Base-by-base conservation (phyloP, 768 basidiomycete genomes). In the Leccinum truebloodii region DNA sequence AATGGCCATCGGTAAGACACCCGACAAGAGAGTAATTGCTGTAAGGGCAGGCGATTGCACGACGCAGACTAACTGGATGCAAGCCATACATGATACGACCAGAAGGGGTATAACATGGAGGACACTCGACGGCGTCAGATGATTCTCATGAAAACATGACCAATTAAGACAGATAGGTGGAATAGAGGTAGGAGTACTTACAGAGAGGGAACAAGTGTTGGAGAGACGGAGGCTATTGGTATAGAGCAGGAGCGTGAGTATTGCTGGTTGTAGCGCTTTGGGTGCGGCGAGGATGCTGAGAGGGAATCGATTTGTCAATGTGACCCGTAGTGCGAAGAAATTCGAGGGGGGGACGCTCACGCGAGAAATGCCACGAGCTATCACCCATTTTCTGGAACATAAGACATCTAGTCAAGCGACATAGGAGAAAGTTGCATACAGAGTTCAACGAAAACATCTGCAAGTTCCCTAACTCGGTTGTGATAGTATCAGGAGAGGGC, bases 221-320 rank as follows among this genome's bases (percentile, higher is more conserved):
- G 61, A 57, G 24, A 68, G 44, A 20, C 60, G 59, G 44, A 72
- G 65, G 20, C 54, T 71, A 52, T 67, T 64, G 10, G 67, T 72
- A 39, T 70, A 73, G 4, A 69, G 54, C 9, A 73, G 60, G 16
- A 72, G 62, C 0, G 62, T 56, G 9, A 72, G 56, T 0, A 61
- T 58, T 6, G 55, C 52, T 1, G 54, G 59, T 7, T 18, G 50
- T 22, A 69, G 55, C 4, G 14, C n/a, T 9, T 39, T 57, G 12
- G 63, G 60, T n/a, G 59, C 61, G 1, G 62, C 26, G n/a, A 63
- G 59, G 49, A 65, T 32, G 13, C 68, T 69, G 50, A 22, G 10
- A 32, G 22, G 8, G 6, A 14, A 6, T 58, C 8, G 18, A 28
- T 51, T 6, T 28, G 26, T 14, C 14, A 26, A 26, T 8, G 0